Percentiles rank a stretch among this genome's conserved stretches.
Conservation (phyloP, 2,329 filamentous ascomycete genomes). For the Epichloe bromicola region DNA sequence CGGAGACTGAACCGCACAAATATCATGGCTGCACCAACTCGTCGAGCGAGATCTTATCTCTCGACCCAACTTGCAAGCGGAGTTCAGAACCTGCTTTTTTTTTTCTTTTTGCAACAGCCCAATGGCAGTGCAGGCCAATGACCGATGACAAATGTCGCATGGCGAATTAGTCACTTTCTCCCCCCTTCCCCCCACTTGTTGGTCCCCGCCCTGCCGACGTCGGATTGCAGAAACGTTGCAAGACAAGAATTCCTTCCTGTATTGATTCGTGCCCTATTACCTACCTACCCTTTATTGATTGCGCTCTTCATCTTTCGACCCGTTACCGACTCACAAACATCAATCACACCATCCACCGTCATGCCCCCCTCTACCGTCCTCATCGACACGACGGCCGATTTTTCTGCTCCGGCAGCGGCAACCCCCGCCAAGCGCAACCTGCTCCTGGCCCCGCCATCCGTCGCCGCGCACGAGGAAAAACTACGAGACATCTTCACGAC, state of each 20-base stretch:
- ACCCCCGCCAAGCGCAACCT: constrained; percentile 46
- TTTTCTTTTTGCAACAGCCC: background rate
- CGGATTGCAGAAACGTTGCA: constrained; percentile 1
- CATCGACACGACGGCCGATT: constrained; percentile 43
- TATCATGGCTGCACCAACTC: no score
- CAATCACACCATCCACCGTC: constrained; percentile 5
- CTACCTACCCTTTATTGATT: no score
- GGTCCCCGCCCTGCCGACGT: background rate
- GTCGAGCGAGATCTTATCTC: no score
- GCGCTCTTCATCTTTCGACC: no score
- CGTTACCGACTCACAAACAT: background rate
- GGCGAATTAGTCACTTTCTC: background rate
- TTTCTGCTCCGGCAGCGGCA: constrained; percentile 26
- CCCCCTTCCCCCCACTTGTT: no score
- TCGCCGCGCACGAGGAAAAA: constrained; percentile 72
- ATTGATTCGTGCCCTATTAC: no score
- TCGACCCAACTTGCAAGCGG: no score
- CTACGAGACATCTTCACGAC: constrained; percentile 57
- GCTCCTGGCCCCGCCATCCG: constrained; percentile 78
- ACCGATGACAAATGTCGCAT: constrained; percentile 1
- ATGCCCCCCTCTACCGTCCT: constrained; percentile 41
- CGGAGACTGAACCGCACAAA: no score
- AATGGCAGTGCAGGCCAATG: background rate
- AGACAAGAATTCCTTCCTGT: background rate
- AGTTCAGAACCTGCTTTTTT: no score